Conservation (phyloP, 495 filamentous ascomycete species). For the Penicillium canescens region DNA sequence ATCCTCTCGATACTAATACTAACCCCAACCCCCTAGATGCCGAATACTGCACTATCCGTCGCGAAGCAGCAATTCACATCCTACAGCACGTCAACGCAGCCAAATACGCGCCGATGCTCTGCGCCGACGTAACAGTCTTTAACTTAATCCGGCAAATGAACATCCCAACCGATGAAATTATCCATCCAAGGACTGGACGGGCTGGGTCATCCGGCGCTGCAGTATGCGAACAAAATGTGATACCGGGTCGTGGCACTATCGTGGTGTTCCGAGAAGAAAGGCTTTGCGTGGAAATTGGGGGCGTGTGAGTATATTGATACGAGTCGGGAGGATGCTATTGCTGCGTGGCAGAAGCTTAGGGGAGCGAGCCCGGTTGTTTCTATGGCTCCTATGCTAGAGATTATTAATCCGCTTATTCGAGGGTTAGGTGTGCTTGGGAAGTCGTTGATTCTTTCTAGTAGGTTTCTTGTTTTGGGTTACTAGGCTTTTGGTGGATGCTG, state of each 20-base stretch:
- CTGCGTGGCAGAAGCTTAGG: slow-evolving; percentile 55
- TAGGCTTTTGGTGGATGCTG: background rate
- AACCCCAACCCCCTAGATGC: slow-evolving; percentile 37
- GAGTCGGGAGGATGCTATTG: slow-evolving; percentile 50
- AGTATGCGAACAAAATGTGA: slow-evolving; percentile 66
- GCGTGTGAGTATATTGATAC: slow-evolving; percentile 69
- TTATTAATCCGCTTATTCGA: slow-evolving; percentile 53
- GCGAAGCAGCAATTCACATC: slow-evolving; percentile 64
- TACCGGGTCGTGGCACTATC: slow-evolving; percentile 65
- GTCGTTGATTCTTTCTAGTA: slow-evolving; percentile 42
- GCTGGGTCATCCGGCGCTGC: slow-evolving; percentile 66
- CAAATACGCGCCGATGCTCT: slow-evolving; percentile 65
- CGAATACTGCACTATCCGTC: slow-evolving; percentile 61
- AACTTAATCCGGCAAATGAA: slow-evolving; percentile 66
- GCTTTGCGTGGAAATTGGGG: slow-evolving; percentile 61
- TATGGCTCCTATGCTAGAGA: slow-evolving; percentile 60
- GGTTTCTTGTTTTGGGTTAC: background rate
- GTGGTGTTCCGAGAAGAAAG: slow-evolving; percentile 54
- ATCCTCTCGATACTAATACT: background rate
- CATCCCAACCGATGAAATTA: slow-evolving; percentile 54
- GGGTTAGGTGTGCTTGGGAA: slow-evolving; percentile 60
- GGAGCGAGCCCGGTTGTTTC: slow-evolving; percentile 63
- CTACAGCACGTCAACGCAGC: slow-evolving; percentile 58
- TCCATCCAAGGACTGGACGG: slow-evolving; percentile 69
- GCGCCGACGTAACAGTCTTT: slow-evolving; percentile 73